These are phyloP conservation scores for Forsythia viridissima DNA, from an alignment of 257 asterid genomes.

Conservation along the genomic window DNA sequence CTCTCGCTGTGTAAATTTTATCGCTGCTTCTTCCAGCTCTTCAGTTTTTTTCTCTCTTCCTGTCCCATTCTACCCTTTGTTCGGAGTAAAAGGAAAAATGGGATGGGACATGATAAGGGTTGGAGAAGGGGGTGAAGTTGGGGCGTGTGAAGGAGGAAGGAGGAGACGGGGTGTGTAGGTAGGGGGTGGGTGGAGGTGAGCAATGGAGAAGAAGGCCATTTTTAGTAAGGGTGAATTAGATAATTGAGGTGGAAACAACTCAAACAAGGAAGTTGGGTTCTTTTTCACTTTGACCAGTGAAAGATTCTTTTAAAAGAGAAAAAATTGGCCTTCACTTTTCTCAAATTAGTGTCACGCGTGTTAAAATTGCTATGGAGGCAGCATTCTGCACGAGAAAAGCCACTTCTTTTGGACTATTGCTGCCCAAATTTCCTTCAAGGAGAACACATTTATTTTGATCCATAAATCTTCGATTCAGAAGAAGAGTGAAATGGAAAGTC, in stretches of 20 bases:
- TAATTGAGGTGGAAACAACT: background rate
- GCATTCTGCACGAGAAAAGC: background rate
- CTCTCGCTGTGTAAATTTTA: background rate
- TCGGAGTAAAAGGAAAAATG: background rate
- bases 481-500: background rate
- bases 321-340: background rate
- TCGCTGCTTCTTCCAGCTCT: background rate
- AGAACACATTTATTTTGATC: background rate
- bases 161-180: background rate
- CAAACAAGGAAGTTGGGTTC: background rate
- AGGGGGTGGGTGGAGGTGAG: background rate
- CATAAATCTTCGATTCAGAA: background rate
- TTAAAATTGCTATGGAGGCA: background rate
- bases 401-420: background rate
- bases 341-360: background rate
- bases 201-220: background rate
- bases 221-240: background rate
- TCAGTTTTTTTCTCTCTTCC: background rate
- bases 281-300: background rate
- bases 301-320: background rate
- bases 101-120: background rate
- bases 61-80: background rate
- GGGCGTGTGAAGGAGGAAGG: background rate
- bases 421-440: background rate
- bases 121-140: background rate